A percentile compares a stretch with the other conserved stretches of the same genome.
Conservation (phyloP, 2,329 filamentous ascomycete species). For the Cylindrodendrum hubeiense region DNA sequence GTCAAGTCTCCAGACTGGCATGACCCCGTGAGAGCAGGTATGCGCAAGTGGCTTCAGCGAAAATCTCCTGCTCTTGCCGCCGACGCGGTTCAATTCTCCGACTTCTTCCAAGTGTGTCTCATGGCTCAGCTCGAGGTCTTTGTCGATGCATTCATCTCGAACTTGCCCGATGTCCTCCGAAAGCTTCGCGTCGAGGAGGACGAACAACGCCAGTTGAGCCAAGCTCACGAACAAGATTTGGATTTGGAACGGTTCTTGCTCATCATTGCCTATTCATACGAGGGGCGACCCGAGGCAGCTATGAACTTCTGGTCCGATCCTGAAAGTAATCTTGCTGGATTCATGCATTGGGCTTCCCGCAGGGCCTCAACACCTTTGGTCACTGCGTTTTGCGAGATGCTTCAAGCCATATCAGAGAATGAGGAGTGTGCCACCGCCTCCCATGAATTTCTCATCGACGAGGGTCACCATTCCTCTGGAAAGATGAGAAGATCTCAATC, state of each 20-base stretch:
- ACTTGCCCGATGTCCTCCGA: slow-evolving; percentile 92
- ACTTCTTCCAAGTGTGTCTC: slow-evolving; percentile 77
- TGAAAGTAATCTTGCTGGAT: slow-evolving; percentile 93
- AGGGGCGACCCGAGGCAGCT: slow-evolving; percentile 85
- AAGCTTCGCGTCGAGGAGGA: slow-evolving; percentile 91
- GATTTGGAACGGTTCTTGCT: slow-evolving; percentile 92
- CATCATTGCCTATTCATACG: slow-evolving; percentile 91
- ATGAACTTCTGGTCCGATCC: slow-evolving; percentile 92
- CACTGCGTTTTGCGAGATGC: slow-evolving; percentile 96
- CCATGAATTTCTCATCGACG: slow-evolving; percentile 90
- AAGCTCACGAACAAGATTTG: slow-evolving; percentile 74
- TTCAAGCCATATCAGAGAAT: slow-evolving; percentile 87
- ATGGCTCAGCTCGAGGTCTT: slow-evolving; percentile 89
- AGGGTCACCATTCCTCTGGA: slow-evolving; percentile 78
- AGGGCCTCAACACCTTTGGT: slow-evolving; percentile 96
- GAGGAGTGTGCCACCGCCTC: slow-evolving; percentile 86
- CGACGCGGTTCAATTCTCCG: slow-evolving; percentile 77
- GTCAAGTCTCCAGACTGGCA: slow-evolving; percentile 86
- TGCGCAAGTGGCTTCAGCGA: slow-evolving; percentile 85
- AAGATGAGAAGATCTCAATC: slow-evolving; percentile 87
- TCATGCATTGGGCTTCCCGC: slow-evolving; percentile 96
- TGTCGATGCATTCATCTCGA: slow-evolving; percentile 92
- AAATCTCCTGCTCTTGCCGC: slow-evolving; percentile 78
- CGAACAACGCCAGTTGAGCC: slow-evolving; percentile 79
- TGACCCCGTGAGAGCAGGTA: slow-evolving; percentile 84